These are phyloP conservation scores for Tinospora cordifolia DNA, from an alignment of 164 flowering plant genomes.

Conservation along the genomic window DNA sequence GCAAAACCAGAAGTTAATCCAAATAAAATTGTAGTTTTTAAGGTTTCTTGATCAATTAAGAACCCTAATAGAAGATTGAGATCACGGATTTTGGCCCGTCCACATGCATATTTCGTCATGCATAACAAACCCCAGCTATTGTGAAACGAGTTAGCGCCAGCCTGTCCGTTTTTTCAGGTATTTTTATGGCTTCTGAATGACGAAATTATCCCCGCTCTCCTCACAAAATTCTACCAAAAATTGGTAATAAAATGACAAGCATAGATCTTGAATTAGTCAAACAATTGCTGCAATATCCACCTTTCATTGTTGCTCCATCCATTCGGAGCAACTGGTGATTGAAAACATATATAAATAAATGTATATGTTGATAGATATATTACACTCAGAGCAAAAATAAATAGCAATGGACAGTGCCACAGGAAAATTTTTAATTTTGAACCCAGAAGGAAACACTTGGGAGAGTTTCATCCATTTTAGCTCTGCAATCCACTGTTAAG, in stretches of 20 bases:
- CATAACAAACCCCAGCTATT: neutral
- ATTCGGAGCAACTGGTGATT: too few species aligned
- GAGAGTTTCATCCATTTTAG: slow-evolving; percentile 2
- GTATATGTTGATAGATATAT: too few species aligned
- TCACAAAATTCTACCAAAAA: neutral
- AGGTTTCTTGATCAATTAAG: neutral
- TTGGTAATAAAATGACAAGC: too few species aligned
- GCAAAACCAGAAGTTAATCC: too few species aligned
- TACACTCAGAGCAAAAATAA: neutral
- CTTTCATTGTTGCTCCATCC: neutral
- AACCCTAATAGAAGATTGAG: neutral
- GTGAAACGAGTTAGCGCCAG: neutral
- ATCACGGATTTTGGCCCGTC: neutral
- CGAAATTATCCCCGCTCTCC: neutral
- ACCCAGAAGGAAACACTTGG: neutral
- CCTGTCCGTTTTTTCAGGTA: slow-evolving; percentile 1
- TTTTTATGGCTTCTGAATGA: neutral
- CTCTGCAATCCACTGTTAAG: slow-evolving; percentile 12
- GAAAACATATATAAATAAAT: too few species aligned
- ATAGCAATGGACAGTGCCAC: neutral
- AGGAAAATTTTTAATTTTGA: neutral
- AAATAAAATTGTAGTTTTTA: too few species aligned
- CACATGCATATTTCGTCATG: neutral
- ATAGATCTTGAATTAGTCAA: neutral
- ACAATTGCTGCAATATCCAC: neutral